Evolutionary conservation across 1,284 basidiomycete species (phyloP).

Genomic region (Boletellus deceptivus): DNA sequence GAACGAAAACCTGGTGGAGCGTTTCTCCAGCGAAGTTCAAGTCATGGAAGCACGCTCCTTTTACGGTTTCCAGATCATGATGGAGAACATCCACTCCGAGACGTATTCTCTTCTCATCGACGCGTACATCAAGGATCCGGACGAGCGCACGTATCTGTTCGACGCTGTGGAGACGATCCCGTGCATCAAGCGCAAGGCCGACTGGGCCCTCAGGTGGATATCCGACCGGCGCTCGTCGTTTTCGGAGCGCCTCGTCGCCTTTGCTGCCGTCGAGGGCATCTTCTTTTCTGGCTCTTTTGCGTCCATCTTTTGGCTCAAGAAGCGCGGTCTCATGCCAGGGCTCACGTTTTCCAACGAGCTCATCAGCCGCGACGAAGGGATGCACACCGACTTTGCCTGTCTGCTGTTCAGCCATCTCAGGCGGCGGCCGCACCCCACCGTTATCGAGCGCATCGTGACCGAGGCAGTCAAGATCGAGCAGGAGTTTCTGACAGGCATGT

Average conservation of each 20-base stretch:
- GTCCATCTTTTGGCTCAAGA: conserved; percentile 98
- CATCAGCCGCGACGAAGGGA: conserved; percentile 95
- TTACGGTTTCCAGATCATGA: conserved; percentile 99
- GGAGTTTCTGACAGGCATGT: conserved; percentile 72
- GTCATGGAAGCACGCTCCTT: conserved; percentile 95
- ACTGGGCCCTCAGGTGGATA: conserved; percentile 95
- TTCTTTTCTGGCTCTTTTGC: conserved; percentile 95
- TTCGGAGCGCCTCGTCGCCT: conserved; percentile 90
- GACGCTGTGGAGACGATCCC: conserved; percentile 93
- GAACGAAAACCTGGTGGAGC: conserved; percentile 95
- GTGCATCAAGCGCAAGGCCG: conserved; percentile 87
- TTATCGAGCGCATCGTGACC: conserved; percentile 69
- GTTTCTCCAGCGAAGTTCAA: conserved; percentile 94
- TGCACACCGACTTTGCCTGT: conserved; percentile 98
- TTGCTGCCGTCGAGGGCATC: conserved; percentile 96
- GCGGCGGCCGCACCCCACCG: conserved; percentile 76
- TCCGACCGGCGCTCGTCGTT: conserved; percentile 81
- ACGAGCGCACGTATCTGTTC: conserved; percentile 84
- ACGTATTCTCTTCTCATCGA: conserved; percentile 98
- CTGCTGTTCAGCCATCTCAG: conserved; percentile 86
- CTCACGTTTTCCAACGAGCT: conserved; percentile 96
- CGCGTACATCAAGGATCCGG: conserved; percentile 91
- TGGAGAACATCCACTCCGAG: conserved; percentile 97
- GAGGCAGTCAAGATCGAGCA: conserved; percentile 86
- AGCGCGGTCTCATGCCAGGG: conserved; percentile 97